phyloP scores from a whole-genome alignment of 441 rosid genomes.

The Capsella rubella region DNA sequence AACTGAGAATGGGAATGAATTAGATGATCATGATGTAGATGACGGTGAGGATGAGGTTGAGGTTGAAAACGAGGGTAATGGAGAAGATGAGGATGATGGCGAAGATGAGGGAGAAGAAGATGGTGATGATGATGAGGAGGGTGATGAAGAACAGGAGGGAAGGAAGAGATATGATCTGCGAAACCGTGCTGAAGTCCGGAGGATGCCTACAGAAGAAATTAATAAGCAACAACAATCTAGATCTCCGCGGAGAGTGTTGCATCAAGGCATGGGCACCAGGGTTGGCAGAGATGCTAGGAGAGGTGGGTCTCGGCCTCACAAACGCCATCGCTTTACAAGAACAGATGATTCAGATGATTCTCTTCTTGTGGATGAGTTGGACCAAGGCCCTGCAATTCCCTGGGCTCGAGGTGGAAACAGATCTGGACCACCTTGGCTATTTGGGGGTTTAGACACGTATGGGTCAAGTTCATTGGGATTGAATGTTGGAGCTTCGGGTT shows the following conservation, averaged over 20 bases:
- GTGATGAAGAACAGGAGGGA: constrained; percentile 94
- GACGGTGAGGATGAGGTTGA: constrained; percentile 76
- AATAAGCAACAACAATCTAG: constrained; percentile 86
- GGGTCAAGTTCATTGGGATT: constrained; percentile 85
- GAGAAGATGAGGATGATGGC: constrained; percentile 59
- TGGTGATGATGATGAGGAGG: constrained; percentile 80
- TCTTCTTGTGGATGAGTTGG: constrained; percentile 98
- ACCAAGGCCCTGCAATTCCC: constrained; percentile 95
- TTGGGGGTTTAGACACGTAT: constrained; percentile 94
- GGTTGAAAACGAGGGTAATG: constrained; percentile 62
- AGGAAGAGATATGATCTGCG: constrained; percentile 97
- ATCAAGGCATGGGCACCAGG: constrained; percentile 96
- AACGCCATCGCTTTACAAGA: constrained; percentile 83
- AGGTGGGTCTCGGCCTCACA: constrained; percentile 96
- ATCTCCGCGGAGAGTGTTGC: constrained; percentile 95
- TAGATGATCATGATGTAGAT: constrained; percentile 77
- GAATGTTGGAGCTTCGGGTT: constrained; percentile 98
- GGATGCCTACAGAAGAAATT: constrained; percentile 77
- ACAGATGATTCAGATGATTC: constrained; percentile 99
- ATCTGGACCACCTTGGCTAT: constrained; percentile 97
- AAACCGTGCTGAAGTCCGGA: constrained; percentile 93
- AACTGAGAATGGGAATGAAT: constrained; percentile 86
- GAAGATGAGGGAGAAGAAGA: constrained; percentile 84
- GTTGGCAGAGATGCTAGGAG: constrained; percentile 87
- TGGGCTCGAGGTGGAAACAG: constrained; percentile 97